These are phyloP conservation scores for Chamaecrista fasciculata DNA, from an alignment of 306 rosid genomes.

Conservation along the genomic window DNA sequence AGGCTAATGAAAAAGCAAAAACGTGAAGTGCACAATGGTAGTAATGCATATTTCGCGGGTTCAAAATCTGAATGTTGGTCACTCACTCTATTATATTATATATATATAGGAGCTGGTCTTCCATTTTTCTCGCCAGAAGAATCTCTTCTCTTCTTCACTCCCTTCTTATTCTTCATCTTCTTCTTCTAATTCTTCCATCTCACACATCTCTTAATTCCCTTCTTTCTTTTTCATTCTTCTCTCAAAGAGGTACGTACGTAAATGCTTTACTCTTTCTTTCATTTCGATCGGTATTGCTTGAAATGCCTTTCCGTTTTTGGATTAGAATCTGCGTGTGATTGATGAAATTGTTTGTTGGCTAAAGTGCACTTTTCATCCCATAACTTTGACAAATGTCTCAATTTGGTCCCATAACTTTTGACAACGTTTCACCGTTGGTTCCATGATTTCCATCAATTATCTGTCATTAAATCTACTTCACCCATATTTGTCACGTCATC, in stretches of 20 bases:
- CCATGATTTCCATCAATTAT: too few species aligned
- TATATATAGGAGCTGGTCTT: conserved; percentile 16
- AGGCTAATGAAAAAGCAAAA: neutral
- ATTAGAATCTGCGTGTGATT: neutral
- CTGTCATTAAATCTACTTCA: too few species aligned
- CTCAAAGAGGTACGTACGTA: too few species aligned
- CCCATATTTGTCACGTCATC: too few species aligned
- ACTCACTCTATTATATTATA: neutral
- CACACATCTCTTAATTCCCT: too few species aligned
- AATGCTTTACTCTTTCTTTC: neutral
- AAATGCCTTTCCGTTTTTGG: neutral
- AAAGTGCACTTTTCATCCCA: too few species aligned
- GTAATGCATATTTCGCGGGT: conserved; percentile 28
- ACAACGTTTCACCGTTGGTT: too few species aligned
- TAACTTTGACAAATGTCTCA: too few species aligned
- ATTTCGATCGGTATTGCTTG: neutral
- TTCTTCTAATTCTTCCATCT: neutral
- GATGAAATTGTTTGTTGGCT: conserved; percentile 1
- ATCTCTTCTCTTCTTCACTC: neutral
- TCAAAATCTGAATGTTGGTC: neutral
- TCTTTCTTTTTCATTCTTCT: too few species aligned
- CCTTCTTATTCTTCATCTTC: neutral
- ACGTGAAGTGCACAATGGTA: conserved; percentile 27
- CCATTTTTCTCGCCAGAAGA: conserved; percentile 22
- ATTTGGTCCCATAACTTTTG: too few species aligned